phyloP scores from a whole-genome alignment of 805 yeast species.

The Barnettozyma sp. region DNA sequence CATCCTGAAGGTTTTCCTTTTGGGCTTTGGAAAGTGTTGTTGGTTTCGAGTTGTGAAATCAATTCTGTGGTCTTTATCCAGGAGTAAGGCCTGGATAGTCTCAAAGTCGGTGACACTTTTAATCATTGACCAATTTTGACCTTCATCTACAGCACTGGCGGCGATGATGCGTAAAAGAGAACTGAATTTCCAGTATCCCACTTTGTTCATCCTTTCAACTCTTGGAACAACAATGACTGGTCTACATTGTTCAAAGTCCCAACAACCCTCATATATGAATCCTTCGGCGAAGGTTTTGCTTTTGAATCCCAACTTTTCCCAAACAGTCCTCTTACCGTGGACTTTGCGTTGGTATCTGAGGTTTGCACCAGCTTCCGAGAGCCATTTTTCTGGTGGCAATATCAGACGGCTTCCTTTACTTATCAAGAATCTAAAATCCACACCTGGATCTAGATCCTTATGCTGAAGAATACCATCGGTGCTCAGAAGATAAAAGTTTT shows the following conservation, averaged over 20 bases:
- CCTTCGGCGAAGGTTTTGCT: neutral
- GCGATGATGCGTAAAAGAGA: slow-evolving; percentile 2
- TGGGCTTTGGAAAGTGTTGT: too few relatives aligned
- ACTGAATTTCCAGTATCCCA: slow-evolving; percentile 4
- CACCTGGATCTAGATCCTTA: slow-evolving; percentile 3
- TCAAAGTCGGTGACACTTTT: neutral
- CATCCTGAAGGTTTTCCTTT: neutral
- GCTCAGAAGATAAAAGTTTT: neutral
- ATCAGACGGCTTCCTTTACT: neutral
- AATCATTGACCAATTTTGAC: neutral
- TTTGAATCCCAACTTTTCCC: neutral
- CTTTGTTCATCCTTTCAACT: neutral
- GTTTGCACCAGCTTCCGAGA: neutral
- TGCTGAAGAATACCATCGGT: slow-evolving; percentile 7
- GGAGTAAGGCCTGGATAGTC: neutral
- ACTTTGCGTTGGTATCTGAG: neutral
- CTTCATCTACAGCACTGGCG: neutral
- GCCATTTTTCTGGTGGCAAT: slow-evolving; percentile 3
- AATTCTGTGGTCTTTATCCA: slow-evolving; percentile 1
- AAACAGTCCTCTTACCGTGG: neutral
- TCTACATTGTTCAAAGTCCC: slow-evolving; percentile 7
- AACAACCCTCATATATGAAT: slow-evolving; percentile 3
- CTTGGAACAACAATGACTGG: slow-evolving; percentile 6
- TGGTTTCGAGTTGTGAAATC: too few relatives aligned
- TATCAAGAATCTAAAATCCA: slow-evolving; percentile 4